A percentile compares a stretch with the other conserved stretches of the same genome.
Conservation (phyloP, 1,139 yeast genomes). For the Candida sp. region DNA sequence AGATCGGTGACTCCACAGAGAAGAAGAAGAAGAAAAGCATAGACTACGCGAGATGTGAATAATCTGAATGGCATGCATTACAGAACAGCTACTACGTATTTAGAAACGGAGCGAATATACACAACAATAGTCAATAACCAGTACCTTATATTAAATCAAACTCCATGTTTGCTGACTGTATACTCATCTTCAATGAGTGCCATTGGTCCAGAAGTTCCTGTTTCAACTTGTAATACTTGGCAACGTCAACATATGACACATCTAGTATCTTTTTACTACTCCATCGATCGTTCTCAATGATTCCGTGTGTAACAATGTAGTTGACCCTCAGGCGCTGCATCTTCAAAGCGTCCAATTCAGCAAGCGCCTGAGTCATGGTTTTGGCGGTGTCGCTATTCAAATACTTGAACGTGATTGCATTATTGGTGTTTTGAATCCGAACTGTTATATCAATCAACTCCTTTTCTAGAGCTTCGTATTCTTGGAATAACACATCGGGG, state of each 20-base stretch:
- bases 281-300: neutral
- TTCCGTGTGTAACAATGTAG: neutral
- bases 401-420: neutral
- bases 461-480: neutral
- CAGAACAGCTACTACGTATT: neutral
- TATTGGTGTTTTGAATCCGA: constrained; percentile 3
- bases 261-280: neutral
- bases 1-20: neutral
- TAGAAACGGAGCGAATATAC: neutral
- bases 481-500: constrained; percentile 2
- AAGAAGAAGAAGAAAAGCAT: neutral
- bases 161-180: constrained; percentile 7
- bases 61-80: no score
- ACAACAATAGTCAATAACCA: neutral
- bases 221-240: neutral
- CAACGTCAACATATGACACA: constrained; percentile 2
- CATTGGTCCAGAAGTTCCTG: neutral
- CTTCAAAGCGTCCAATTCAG: neutral
- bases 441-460: neutral
- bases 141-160: constrained; percentile 4
- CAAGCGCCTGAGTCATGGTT: constrained; percentile 6
- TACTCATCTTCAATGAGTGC: neutral
- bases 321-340: neutral
- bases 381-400: neutral
- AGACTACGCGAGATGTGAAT: neutral